Evolutionary conservation across 2,329 filamentous ascomycete species (phyloP), one percentile per base, ranked within the genome.

Genomic region (Xylaria hypoxylon): DNA sequence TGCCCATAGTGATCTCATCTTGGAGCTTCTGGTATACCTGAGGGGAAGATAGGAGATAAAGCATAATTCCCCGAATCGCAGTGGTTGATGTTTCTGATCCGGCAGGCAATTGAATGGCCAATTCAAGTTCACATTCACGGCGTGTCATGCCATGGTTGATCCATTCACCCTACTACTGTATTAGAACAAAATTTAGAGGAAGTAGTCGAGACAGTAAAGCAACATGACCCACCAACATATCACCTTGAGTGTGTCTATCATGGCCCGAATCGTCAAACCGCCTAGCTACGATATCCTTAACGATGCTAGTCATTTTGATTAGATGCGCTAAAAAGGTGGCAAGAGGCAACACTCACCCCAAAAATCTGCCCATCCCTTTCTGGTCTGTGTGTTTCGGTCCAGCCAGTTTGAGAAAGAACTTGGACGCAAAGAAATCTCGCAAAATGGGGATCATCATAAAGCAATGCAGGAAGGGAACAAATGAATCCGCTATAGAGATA

Each of bases 81-180:
- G 72, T 71, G 1, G 71, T 68, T 13, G 71, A 66, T 7, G 73
- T 74, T 45, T 74, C 73, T 10, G 68, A 66, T 17, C 72, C 73
- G 7, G 73, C 71, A 11, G 69, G 69, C 4, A 75, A n/a, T 22
- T 74, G 71, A 6, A 74, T 13, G 10, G 69, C 64, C n/a, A 75
- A 51, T 48, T 76, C 74, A 15, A 73, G 31, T 45, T 75, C 71
- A n/a, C 70, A 72, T 61, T 76, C 70, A 2, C 65, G 64, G 2
- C 62, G 70, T n/a, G 71, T 70, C 52, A 75, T 40, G 7, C 71
- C 73, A 19, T 72, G 59, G 15, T 69, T 72, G 5, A 75, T 69
- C 73, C 73, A 75, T 38, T 72, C 72, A 48, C 72, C 72, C 72
- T 75, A 35, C 13, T 11, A 4, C 11, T 42, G 11, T 26, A 28